Conservation (phyloP, 1,284 basidiomycete genomes). For the Cutaneotrichosporon sp. region DNA sequence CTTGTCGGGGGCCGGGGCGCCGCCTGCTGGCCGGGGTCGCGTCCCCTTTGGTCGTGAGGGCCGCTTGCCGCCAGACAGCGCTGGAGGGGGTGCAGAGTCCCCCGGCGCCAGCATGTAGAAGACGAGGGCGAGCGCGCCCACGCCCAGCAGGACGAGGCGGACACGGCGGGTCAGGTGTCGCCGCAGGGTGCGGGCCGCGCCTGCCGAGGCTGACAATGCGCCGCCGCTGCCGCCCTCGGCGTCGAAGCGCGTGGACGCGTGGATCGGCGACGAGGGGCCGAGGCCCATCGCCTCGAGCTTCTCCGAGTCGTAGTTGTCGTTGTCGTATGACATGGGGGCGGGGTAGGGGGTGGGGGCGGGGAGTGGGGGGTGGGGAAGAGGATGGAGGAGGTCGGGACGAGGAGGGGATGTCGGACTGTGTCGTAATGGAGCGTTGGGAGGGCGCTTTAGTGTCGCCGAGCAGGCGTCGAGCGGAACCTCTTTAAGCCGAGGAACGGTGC, state of each 20-base stretch:
- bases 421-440: no score
- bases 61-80: not conserved
- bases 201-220: not conserved
- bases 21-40: not conserved
- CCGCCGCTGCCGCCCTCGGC: conserved; percentile 7
- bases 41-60: not conserved
- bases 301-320: not conserved
- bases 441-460: no score
- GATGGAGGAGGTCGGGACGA: not conserved
- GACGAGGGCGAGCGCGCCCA: conserved; percentile 1
- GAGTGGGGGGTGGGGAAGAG: not conserved
- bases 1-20: not conserved
- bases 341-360: not conserved
- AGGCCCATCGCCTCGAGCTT: conserved; percentile 1
- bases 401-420: not conserved
- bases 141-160: conserved; percentile 12
- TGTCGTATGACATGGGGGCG: conserved; percentile 1
- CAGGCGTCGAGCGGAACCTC: no score
- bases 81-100: not conserved
- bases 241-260: conserved; percentile 5
- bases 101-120: conserved; percentile 11
- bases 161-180: conserved; percentile 11
- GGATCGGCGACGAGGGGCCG: not conserved
- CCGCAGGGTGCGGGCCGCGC: conserved; percentile 10
- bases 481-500: no score